These are phyloP conservation scores for Pseudonectria foliicola DNA, from an alignment of 2,329 filamentous ascomycete genomes.

Conservation along the genomic window DNA sequence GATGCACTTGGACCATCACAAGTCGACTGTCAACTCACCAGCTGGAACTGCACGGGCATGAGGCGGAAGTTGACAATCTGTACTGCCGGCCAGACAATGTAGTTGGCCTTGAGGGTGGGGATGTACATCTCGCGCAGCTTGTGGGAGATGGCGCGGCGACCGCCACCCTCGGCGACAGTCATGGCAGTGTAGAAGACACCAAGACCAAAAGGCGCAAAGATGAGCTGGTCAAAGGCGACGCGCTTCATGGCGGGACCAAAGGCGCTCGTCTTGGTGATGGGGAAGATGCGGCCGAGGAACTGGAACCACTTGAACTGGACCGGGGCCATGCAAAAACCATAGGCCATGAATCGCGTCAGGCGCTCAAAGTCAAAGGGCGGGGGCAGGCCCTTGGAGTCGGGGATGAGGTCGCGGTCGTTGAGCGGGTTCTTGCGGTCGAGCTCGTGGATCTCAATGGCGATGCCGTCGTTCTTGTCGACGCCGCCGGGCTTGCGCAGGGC, in stretches of 20 bases:
- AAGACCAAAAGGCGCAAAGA: conserved; percentile 86
- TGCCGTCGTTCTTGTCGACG: conserved; percentile 56
- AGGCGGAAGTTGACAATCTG: conserved; percentile 95
- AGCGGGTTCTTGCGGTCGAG: conserved; percentile 73
- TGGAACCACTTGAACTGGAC: conserved; percentile 94
- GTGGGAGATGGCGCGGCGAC: conserved; percentile 65
- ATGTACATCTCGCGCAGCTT: conserved; percentile 94
- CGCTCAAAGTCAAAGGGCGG: conserved; percentile 94
- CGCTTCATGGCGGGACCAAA: conserved; percentile 78
- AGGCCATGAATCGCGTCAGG: conserved; percentile 90
- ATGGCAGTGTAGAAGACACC: conserved; percentile 90
- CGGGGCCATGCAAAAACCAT: conserved; percentile 93
- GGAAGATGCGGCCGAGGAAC: conserved; percentile 75
- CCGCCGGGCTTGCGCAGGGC: conserved; percentile 56
- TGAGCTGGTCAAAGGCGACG: conserved; percentile 84
- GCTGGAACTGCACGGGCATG: conserved; percentile 92
- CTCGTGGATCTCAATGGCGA: conserved; percentile 84
- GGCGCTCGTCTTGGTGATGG: conserved; percentile 69
- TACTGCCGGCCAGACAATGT: conserved; percentile 87
- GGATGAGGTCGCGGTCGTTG: conserved; percentile 57
- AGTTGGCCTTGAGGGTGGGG: conserved; percentile 93
- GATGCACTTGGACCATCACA: neutral
- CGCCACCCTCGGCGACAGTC: conserved; percentile 91
- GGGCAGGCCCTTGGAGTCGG: conserved; percentile 54
- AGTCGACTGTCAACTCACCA: conserved; percentile 55